Evolutionary conservation across 495 filamentous ascomycete genomes (phyloP).

Genomic region (Cryomyces minteri): DNA sequence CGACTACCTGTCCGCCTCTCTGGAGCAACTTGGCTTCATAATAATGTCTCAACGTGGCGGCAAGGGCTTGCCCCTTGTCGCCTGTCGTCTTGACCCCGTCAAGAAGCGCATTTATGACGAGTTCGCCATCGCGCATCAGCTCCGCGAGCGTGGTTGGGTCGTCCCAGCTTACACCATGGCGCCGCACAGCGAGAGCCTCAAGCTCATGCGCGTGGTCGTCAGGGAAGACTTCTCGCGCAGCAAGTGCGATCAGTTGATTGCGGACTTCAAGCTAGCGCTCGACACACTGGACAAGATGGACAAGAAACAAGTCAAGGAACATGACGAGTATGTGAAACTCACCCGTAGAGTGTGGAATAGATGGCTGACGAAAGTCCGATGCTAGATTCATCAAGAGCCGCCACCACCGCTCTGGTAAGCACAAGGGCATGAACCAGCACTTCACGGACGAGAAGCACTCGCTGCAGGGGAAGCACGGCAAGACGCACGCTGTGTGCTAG

Average conservation of each 20-base stretch:
- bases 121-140: slow-evolving; percentile 46
- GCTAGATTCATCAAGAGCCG: slow-evolving; percentile 28
- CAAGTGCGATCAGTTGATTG: slow-evolving; percentile 53
- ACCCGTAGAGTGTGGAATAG: background rate
- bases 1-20: slow-evolving; percentile 54
- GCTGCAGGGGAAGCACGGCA: slow-evolving; percentile 72
- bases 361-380: slow-evolving; percentile 16
- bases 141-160: slow-evolving; percentile 73
- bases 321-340: slow-evolving; percentile 32
- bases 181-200: slow-evolving; percentile 54
- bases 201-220: slow-evolving; percentile 78
- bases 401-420: slow-evolving; percentile 31
- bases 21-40: slow-evolving; percentile 58
- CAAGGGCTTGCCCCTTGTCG: slow-evolving; percentile 66
- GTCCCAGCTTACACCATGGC: slow-evolving; percentile 94
- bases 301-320: slow-evolving; percentile 40
- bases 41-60: slow-evolving; percentile 66
- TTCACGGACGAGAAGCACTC: slow-evolving; percentile 66
- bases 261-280: slow-evolving; percentile 54
- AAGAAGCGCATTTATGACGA: slow-evolving; percentile 54
- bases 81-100: slow-evolving; percentile 50
- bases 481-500: slow-evolving; percentile 74
- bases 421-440: slow-evolving; percentile 40
- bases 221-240: slow-evolving; percentile 71
- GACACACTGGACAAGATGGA: slow-evolving; percentile 57